Evolutionary conservation across 352 stramenopile genomes (phyloP), one percentile per base, ranked within the genome.

Genomic region (Pythium sp.): DNA sequence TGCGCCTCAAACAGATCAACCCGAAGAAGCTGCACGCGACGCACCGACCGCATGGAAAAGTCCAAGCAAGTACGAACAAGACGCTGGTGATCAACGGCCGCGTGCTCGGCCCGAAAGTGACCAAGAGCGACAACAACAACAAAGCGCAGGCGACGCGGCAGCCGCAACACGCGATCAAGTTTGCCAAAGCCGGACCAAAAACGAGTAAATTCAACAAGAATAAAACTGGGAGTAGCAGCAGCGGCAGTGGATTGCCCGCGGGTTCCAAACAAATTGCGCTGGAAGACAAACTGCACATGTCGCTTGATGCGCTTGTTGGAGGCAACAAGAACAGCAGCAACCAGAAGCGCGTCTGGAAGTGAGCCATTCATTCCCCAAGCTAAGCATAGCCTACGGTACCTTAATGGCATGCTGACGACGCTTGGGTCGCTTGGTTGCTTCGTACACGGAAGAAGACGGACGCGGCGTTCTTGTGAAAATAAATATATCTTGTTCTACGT

Each of bases 51-150:
- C 80, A 86, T 38, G 73, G 68, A 26, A 93, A 89, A 74, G 81
- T 81, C 46, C 71, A 70, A 58, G 59, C 58, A 64, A 66, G 58
- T 62, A 38, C 58, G 43, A 71, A 69, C 58, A 74, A 74, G 66
- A 86, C 77, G 34, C 76, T 84, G 26, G 64, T 89, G 11, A 80
- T 89, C 62, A 91, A 85, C 18, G 85, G 85, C 38, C 83, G 85
- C 51, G 79, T 93, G 15, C 61, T 93, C 2, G 85, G 85, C 3
- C 81, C 81, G 12, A 84, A 78, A 58, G 53, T 84, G 24, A 71
- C 70, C 46, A 28, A 24, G 8, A 69, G 7, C 15, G n/a, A 20
- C 30, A 75, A 80, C 28, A 76, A 22, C 28, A 54, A 1, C 53
- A 81, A 83, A 61, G 54, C 61, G 53, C 79, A 81, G 58, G 36